Base-by-base conservation (phyloP, 495 filamentous ascomycete species). In the Monascus purpureus region DNA sequence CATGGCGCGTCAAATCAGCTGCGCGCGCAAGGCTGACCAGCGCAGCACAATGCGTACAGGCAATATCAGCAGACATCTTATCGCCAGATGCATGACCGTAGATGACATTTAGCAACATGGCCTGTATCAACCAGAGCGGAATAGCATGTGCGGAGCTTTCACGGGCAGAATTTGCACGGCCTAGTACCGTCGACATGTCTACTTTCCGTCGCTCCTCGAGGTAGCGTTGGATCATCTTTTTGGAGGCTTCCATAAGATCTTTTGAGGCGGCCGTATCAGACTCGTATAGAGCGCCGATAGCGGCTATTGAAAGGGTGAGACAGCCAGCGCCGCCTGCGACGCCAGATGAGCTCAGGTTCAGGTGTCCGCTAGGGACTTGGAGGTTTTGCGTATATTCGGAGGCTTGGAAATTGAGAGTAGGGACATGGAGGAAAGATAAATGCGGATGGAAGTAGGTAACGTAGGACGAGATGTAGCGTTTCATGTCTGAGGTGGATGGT, bases 11-110 rank as follows among this genome's bases (percentile, higher is more conserved):
- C 33, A 96, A 59, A 37, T 80, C 80, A 9, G 87, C 87, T 29
- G 83, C 81, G 40, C 86, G 80, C 8, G 90, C 87, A 34, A 97
- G 71, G 47, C 82, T 87, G 25, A 95, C 85, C 29, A 97, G 59
- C 20, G 88, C 82, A 8, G 85, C 81, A 44, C 84, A 92, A 41
- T 95, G 90, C 1, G 77, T 93, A 39, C 75, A 82, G 2, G 90
- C 90, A 41, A 92, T 93, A 50, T 94, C 84, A 20, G 82, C 82
- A 9, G 83, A 78, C 20, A 68, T 73, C 57, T 88, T 90, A 47
- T 97, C 88, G 16, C 82, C 92, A 50, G 83, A 94, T 41, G 93
- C 86, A 43, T 96, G 83, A 7, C 92, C 92, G 43, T 93, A 97
- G 8, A 96, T 80, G 20, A 96, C 82, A 55, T 93, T 95, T 25